phyloP scores from a whole-genome alignment of 2,329 filamentous ascomycete genomes.

The Zasmidium angulare region DNA sequence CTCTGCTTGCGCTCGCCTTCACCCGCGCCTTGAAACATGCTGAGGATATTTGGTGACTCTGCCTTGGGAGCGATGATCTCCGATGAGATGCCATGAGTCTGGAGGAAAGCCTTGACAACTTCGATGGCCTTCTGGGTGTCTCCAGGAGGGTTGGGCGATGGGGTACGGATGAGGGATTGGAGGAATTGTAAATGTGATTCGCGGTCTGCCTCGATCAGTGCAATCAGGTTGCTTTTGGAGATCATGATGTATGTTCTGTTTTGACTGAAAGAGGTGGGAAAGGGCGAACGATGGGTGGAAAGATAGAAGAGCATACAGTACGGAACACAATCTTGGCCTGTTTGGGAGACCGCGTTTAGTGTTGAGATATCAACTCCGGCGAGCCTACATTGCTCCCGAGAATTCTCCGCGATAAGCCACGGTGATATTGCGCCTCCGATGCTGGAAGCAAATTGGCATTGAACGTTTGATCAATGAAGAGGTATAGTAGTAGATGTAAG shows the following conservation, averaged over 20 bases:
- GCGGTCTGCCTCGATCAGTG: conserved; percentile 28
- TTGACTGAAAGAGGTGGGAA: no score
- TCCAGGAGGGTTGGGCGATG: conserved; percentile 42
- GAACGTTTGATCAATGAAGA: no score
- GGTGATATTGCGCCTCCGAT: no score
- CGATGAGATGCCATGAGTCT: conserved; percentile 21
- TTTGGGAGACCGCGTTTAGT: no score
- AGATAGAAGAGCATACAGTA: no score
- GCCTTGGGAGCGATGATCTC: conserved; percentile 33
- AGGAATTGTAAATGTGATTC: conserved; percentile 33
- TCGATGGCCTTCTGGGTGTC: conserved; percentile 38
- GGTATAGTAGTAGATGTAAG: no score
- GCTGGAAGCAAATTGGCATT: no score
- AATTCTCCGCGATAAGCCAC: no score
- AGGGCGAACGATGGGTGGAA: no score
- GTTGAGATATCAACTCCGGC: no score
- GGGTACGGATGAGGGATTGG: conserved; percentile 36
- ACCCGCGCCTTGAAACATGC: conserved; percentile 28
- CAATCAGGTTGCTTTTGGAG: conserved; percentile 26
- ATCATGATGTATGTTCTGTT: background rate
- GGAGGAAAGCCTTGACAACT: conserved; percentile 25
- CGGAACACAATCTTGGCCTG: no score
- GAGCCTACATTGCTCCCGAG: no score
- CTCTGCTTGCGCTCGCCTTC: conserved; percentile 22
- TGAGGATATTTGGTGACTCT: conserved; percentile 38